Percentiles rank a stretch among this genome's conserved stretches.
These are phyloP conservation scores for Panaeolus papilionaceus DNA, from an alignment of 768 basidiomycete species.

Conservation along the genomic window DNA sequence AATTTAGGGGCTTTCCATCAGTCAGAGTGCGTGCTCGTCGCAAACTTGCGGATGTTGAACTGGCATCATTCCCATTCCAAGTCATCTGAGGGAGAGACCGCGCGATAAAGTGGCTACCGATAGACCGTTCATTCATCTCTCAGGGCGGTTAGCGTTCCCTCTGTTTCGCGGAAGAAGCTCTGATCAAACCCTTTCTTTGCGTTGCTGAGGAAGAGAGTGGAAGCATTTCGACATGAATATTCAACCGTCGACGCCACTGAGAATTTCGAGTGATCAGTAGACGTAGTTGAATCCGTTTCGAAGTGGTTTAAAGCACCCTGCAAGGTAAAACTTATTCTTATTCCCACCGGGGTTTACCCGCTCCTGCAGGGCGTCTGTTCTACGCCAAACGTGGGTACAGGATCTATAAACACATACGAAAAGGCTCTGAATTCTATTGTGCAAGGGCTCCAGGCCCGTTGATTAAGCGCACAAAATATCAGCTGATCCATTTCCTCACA, in stretches of 20 bases:
- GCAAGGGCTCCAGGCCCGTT: neutral
- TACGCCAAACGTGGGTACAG: neutral
- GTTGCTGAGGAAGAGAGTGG: neutral
- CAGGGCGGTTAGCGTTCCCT: neutral
- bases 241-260: slow-evolving; percentile 6
- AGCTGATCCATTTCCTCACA: neutral
- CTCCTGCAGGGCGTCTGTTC: neutral
- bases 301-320: neutral
- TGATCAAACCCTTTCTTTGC: neutral
- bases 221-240: neutral
- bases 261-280: neutral
- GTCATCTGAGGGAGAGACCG: neutral
- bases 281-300: neutral
- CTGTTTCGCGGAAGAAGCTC: neutral
- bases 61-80: neutral
- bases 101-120: neutral
- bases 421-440: neutral
- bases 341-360: neutral
- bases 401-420: neutral
- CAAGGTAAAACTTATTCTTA: neutral
- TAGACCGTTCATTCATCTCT: neutral
- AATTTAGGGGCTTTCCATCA: slow-evolving; percentile 4
- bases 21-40: slow-evolving; percentile 11
- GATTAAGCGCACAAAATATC: slow-evolving; percentile 1
- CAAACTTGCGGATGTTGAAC: neutral